Conservation (phyloP, 805 yeast species). For the Candida boidinii region DNA sequence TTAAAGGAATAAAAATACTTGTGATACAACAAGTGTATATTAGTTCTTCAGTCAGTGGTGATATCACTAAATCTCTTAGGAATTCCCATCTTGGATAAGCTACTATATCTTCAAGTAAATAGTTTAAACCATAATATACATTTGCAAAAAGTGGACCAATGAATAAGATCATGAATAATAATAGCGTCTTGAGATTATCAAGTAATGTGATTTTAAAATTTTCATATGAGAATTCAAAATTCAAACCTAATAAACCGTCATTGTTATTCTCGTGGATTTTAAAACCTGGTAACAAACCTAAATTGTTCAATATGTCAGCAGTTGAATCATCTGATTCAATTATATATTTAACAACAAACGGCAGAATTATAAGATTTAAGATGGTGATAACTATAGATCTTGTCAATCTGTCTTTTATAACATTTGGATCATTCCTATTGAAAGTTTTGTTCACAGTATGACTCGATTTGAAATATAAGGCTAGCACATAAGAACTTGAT, state of each 20-base stretch:
- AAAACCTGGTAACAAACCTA: constrained; percentile 31
- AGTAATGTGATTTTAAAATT: constrained; percentile 5
- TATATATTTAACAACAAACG: constrained; percentile 18
- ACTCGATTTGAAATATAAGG: constrained; percentile 24
- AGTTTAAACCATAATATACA: constrained; percentile 6
- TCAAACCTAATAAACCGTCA: constrained; percentile 2
- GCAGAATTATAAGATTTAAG: constrained; percentile 22
- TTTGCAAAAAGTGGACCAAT: constrained; percentile 39
- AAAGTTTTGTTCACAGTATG: constrained; percentile 12
- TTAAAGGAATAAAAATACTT: constrained; percentile 21
- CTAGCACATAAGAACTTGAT: constrained; percentile 38
- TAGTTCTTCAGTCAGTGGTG: constrained; percentile 75
- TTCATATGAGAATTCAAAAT: constrained; percentile 1
- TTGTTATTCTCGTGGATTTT: too few species aligned
- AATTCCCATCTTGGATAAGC: constrained; percentile 24
- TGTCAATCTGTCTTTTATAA: constrained; percentile 32
- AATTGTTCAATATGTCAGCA: background rate
- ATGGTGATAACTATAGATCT: constrained; percentile 27
- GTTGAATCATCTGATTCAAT: constrained; percentile 4
- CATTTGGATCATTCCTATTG: constrained; percentile 32
- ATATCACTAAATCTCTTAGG: constrained; percentile 51
- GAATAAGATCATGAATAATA: constrained; percentile 32
- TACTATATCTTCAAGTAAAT: constrained; percentile 1
- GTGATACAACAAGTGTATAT: constrained; percentile 48
- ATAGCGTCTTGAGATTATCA: constrained; percentile 13